Conservation (phyloP, 352 stramenopile genomes). For the Pythium insidiosum region DNA sequence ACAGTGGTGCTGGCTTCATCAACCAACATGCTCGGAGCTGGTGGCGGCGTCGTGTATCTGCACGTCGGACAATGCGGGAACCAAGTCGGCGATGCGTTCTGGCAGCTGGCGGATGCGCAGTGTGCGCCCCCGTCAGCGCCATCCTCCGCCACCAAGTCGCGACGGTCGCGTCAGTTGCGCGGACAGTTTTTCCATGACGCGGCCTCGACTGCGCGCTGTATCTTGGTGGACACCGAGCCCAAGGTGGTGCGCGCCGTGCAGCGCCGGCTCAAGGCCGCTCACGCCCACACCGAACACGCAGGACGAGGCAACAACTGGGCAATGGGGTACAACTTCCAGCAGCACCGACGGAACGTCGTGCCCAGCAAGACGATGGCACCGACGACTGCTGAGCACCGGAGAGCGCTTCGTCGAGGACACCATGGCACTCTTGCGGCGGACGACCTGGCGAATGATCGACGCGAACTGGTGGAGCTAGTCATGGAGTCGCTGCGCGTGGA, state of each 20-base stretch:
- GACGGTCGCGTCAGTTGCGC: too few relatives aligned
- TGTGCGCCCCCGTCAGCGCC: not conserved
- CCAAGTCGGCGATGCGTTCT: slow-evolving; percentile 69
- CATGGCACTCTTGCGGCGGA: too few relatives aligned
- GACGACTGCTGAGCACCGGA: not conserved
- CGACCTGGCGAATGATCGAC: too few relatives aligned
- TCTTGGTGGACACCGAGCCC: slow-evolving; percentile 75
- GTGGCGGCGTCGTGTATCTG: too few relatives aligned
- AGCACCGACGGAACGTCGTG: slow-evolving; percentile 23
- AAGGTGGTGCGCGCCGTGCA: slow-evolving; percentile 41
- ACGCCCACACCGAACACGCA: slow-evolving; percentile 50
- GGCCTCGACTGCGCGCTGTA: slow-evolving; percentile 39
- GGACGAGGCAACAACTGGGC: slow-evolving; percentile 87
- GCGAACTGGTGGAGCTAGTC: slow-evolving; percentile 47
- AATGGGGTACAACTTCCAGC: slow-evolving; percentile 76
- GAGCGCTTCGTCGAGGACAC: too few relatives aligned
- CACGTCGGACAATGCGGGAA: slow-evolving; percentile 75
- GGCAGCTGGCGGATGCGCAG: slow-evolving; percentile 25
- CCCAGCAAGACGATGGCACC: slow-evolving; percentile 6
- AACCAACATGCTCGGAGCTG: too few relatives aligned
- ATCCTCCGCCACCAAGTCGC: not conserved
- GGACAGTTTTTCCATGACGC: slow-evolving; percentile 37
- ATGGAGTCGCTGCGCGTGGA: slow-evolving; percentile 75
- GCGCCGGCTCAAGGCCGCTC: slow-evolving; percentile 24
- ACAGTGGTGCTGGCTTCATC: too few relatives aligned